phyloP scores from a whole-genome alignment of 768 basidiomycete genomes.

The Lentinula boryana region DNA sequence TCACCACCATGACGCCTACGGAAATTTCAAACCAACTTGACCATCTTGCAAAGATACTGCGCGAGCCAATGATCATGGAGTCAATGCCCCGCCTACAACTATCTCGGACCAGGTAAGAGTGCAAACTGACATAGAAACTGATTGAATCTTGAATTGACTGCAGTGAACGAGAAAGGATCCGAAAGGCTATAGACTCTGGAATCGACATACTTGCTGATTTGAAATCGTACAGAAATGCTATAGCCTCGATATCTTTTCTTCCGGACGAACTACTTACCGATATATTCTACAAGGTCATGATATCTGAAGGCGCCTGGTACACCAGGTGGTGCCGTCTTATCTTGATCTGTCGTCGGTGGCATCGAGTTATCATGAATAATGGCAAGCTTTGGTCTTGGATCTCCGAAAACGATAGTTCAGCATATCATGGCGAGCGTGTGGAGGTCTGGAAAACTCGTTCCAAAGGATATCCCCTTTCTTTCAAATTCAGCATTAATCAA shows the following conservation, averaged over 20 bases:
- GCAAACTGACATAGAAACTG: neutral
- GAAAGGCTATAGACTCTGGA: neutral
- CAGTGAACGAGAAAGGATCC: neutral
- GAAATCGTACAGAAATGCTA: neutral
- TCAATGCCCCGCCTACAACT: neutral
- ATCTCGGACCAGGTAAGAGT: neutral
- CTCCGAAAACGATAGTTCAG: neutral
- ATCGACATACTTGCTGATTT: neutral
- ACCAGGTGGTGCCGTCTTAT: neutral
- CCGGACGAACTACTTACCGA: neutral
- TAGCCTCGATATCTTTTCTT: neutral
- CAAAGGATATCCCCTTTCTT: neutral
- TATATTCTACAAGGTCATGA: neutral
- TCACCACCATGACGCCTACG: neutral
- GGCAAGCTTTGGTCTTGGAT: slow-evolving; percentile 1
- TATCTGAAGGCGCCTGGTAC: neutral
- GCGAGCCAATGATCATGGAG: neutral
- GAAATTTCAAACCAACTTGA: neutral
- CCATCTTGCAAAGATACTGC: neutral
- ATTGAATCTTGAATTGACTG: neutral
- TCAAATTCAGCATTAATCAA: neutral
- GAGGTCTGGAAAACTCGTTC: neutral
- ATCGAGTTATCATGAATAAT: neutral
- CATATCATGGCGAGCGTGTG: neutral
- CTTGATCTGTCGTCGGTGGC: slow-evolving; percentile 3